Evolutionary conservation across 176 grass and related monocot species (phyloP).

Genomic region (Pontederia crassipes): DNA sequence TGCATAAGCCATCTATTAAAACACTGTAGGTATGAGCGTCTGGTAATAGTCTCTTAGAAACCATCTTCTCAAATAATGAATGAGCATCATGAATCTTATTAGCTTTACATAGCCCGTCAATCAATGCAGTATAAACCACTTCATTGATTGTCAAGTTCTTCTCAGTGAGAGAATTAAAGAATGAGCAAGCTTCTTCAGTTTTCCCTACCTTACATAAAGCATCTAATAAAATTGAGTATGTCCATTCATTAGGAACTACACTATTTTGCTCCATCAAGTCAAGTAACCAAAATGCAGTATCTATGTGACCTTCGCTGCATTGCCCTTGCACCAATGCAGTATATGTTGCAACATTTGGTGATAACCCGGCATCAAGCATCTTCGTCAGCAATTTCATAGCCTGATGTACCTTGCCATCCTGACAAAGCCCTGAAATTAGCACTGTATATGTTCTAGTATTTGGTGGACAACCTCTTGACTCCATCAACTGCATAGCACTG

Average conservation of each 20-base stretch:
- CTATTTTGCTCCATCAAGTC: slow-evolving; percentile 47
- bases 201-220: slow-evolving; percentile 55
- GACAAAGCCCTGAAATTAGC: slow-evolving; percentile 68
- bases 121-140: slow-evolving; percentile 45
- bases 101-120: slow-evolving; percentile 62
- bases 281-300: slow-evolving; percentile 54
- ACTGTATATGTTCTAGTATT: slow-evolving; percentile 57
- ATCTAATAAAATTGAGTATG: slow-evolving; percentile 63
- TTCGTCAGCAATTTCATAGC: slow-evolving; percentile 60
- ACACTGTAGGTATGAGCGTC: slow-evolving; percentile 54
- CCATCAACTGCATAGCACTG: slow-evolving; percentile 40
- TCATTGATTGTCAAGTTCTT: slow-evolving; percentile 49
- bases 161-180: slow-evolving; percentile 48
- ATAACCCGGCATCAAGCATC: slow-evolving; percentile 50
- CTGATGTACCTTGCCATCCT: slow-evolving; percentile 47
- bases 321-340: slow-evolving; percentile 75
- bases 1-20: slow-evolving; percentile 65
- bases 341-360: slow-evolving; percentile 59
- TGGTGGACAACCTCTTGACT: slow-evolving; percentile 31
- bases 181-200: slow-evolving; percentile 43
- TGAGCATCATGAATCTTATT: slow-evolving; percentile 35
- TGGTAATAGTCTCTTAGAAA: slow-evolving; percentile 33
- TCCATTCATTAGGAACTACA: slow-evolving; percentile 67
- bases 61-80: slow-evolving; percentile 45
- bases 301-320: slow-evolving; percentile 43